Percentiles rank a stretch among this genome's conserved stretches.
These are phyloP conservation scores for Ganoderma meredithae DNA, from an alignment of 1,284 basidiomycete genomes.

Conservation along the genomic window DNA sequence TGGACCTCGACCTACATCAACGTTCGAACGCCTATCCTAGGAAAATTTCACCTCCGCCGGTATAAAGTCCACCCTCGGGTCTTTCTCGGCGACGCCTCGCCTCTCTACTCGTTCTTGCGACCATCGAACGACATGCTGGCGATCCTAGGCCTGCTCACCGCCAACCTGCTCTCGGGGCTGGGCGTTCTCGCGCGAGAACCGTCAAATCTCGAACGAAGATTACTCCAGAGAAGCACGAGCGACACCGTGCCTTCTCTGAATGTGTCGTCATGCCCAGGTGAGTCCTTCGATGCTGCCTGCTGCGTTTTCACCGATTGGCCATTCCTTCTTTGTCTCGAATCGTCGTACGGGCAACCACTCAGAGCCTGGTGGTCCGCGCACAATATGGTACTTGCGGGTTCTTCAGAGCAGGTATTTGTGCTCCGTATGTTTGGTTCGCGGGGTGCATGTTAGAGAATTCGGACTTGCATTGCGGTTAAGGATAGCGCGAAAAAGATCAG, in stretches of 20 bases:
- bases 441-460: no score
- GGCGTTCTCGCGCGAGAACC: conserved; percentile 22
- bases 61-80: conserved; percentile 29
- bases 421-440: no score
- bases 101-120: conserved; percentile 12
- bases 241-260: conserved; percentile 23
- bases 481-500: no score
- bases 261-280: conserved; percentile 33
- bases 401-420: no score
- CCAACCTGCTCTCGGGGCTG: conserved; percentile 18
- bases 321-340: not conserved
- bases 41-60: conserved; percentile 3
- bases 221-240: conserved; percentile 19
- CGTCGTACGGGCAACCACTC: not conserved
- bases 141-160: conserved; percentile 18
- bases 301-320: conserved; percentile 4
- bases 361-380: not conserved
- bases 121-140: conserved; percentile 20
- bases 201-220: conserved; percentile 18
- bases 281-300: conserved; percentile 6
- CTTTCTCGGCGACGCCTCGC: conserved; percentile 29
- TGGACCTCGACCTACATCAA: not conserved
- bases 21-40: not conserved
- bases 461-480: no score
- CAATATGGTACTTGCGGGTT: not conserved